Conservation (phyloP, 139 green algal genomes). For the Picochlorum sp. region DNA sequence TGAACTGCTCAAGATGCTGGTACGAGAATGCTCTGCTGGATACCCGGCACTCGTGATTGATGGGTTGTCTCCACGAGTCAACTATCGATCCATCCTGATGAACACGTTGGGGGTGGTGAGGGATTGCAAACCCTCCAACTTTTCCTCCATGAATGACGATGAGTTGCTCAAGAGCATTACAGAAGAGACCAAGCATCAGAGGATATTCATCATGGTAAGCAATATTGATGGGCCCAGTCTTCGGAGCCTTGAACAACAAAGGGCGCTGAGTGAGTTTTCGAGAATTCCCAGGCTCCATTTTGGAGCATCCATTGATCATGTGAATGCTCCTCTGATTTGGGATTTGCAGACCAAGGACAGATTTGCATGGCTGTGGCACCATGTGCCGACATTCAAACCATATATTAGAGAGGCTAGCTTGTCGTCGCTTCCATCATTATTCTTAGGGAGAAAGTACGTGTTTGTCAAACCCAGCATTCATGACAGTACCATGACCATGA, state of each 20-base stretch:
- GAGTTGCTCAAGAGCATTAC: conserved; percentile 28
- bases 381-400: conserved; percentile 59
- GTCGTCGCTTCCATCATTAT: conserved; percentile 34
- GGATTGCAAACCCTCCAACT: neutral
- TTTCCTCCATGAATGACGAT: neutral
- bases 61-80: conserved; percentile 40
- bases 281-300: conserved; percentile 53
- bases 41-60: conserved; percentile 5
- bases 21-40: neutral
- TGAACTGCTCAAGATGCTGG: conserved; percentile 62
- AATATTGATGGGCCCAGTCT: conserved; percentile 81
- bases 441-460: conserved; percentile 23
- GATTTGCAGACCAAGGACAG: conserved; percentile 40
- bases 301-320: conserved; percentile 71
- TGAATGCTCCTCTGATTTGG: conserved; percentile 74
- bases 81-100: conserved; percentile 36
- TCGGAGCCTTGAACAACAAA: conserved; percentile 41
- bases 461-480: neutral
- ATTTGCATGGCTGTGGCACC: conserved; percentile 62
- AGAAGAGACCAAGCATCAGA: conserved; percentile 8
- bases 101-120: conserved; percentile 9
- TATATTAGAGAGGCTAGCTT: conserved; percentile 44
- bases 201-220: conserved; percentile 61
- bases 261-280: conserved; percentile 56
- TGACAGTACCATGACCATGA: too few relatives aligned